Percentiles rank a stretch among this genome's conserved stretches.
These are phyloP conservation scores for Warburgia ugandensis DNA, from an alignment of 164 flowering plant species.

Conservation along the genomic window DNA sequence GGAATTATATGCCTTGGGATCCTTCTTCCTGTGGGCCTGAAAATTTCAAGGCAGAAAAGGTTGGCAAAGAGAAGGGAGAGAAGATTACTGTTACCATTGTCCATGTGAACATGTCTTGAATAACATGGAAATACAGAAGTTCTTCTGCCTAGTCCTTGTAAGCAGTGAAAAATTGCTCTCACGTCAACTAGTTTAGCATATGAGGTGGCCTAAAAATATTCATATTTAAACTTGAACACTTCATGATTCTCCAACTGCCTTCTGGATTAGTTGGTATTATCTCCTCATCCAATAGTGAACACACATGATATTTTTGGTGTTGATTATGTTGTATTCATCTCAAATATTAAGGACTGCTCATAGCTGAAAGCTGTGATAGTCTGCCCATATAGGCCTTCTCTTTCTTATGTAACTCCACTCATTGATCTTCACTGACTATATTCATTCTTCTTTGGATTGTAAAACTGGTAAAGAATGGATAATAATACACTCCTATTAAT, in stretches of 20 bases:
- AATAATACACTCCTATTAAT: slow-evolving; percentile 6
- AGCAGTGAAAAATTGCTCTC: slow-evolving; percentile 1
- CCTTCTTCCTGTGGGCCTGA: slow-evolving; percentile 35
- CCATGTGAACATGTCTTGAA: slow-evolving; percentile 31
- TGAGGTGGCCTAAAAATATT: slow-evolving; percentile 1
- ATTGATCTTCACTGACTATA: slow-evolving; percentile 1
- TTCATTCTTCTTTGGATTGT: slow-evolving; percentile 1
- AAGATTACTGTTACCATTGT: slow-evolving; percentile 40
- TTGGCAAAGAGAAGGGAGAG: slow-evolving; percentile 44
- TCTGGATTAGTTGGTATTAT: slow-evolving; percentile 5
- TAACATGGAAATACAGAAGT: slow-evolving; percentile 6
- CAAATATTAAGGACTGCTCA: not conserved
- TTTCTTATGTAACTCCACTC: slow-evolving; percentile 10
- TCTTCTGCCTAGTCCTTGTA: not conserved
- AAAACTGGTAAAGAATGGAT: slow-evolving; percentile 8
- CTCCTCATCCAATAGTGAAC: not conserved
- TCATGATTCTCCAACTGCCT: not conserved
- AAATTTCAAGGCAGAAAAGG: slow-evolving; percentile 28
- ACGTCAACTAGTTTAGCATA: slow-evolving; percentile 3
- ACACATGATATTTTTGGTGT: not conserved
- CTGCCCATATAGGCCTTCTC: not conserved
- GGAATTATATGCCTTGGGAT: slow-evolving; percentile 28
- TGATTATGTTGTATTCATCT: not conserved
- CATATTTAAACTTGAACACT: not conserved
- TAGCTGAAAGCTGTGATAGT: slow-evolving; percentile 11